Percentiles rank a stretch among this genome's conserved stretches.
Conservation (phyloP, 257 asterid genomes). For the Fraxinus pennsylvanica region DNA sequence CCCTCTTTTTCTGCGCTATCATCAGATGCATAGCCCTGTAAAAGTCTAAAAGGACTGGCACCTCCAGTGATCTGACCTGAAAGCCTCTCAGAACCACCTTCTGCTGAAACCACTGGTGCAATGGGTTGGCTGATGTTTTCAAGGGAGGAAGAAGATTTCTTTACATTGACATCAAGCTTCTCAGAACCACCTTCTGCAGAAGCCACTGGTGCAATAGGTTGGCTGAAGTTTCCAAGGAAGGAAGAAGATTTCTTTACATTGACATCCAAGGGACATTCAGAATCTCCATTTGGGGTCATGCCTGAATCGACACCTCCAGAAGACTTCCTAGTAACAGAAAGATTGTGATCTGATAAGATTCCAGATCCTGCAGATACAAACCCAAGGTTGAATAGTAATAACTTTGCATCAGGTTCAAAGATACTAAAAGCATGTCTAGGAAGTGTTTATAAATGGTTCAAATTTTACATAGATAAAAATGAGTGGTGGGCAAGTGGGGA, state of each 20-base stretch:
- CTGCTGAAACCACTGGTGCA: conserved; percentile 31
- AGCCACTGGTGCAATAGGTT: conserved; percentile 31
- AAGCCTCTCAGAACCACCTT: conserved; percentile 39
- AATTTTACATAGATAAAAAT: too few species aligned
- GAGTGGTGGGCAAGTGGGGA: too few species aligned
- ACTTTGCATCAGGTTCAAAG: conserved; percentile 23
- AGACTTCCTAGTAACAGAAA: conserved; percentile 24
- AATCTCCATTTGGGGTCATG: conserved; percentile 27
- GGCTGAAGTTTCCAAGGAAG: conserved; percentile 25
- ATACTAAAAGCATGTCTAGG: background rate
- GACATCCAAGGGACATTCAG: conserved; percentile 27
- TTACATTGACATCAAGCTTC: conserved; percentile 35
- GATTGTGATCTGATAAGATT: conserved; percentile 26
- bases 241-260: conserved; percentile 30
- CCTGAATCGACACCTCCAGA: conserved; percentile 35
- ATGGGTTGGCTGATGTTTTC: conserved; percentile 31
- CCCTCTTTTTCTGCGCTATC: conserved; percentile 46
- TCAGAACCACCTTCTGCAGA: conserved; percentile 36
- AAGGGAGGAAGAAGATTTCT: conserved; percentile 28
- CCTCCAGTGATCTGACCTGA: conserved; percentile 40
- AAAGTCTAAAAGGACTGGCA: conserved; percentile 46
- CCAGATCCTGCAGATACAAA: conserved; percentile 42
- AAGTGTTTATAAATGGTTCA: too few species aligned
- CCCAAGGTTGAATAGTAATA: conserved; percentile 19
- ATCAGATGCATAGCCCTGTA: conserved; percentile 64